Base-by-base conservation (phyloP, 1,139 yeast genomes). In the Cylindricascospora bacillispora region DNA sequence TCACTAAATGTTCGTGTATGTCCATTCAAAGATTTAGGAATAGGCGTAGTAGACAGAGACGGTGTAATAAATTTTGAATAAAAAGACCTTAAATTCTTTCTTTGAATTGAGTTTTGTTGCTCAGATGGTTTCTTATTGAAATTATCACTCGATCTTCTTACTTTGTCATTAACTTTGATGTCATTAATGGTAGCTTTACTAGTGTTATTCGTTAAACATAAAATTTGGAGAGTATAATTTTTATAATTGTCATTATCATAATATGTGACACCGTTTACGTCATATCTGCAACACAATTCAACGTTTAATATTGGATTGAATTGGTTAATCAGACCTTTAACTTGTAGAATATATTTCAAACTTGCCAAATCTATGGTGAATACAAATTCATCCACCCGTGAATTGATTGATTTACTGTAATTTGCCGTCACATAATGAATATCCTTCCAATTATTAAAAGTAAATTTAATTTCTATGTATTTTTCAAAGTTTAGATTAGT, bases 201-300 rank as follows among this genome's bases (percentile, higher is more conserved):
- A 18, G 7, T 10, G 10, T 7, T 10, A 18, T 18, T 7, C 10
- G 21, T 18, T 7, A 19, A 6, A 29, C 21, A 18, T 18, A 18
- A 10, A 18, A 18, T 18, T 10, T 7, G 22, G 15, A 39, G 15
- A 22, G 38, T 44, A 30, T 48, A 52, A 31, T 52, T 52, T 11
- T 47, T 41, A 30, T 49, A 49, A 25, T 49, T 43, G 29, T 52
- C 49, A 26, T 52, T 52, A 31, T 52, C 57, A 32, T 48, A 52
- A 24, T 43, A 51, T 4, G 53, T 51, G 29, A 47, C 54, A 17
- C 43, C 43, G 33, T 43, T 47, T 7, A 51, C 57, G 33, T 52
- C 53, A 32, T 52, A 52, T 6, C 49, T 36, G 27, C 54, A 49
- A 31, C 56, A 49, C 15, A 52, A 29, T 13, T 45, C 47, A 17